phyloP scores from a whole-genome alignment of 2,329 filamentous ascomycete genomes.

The Xylariaceae sp. region DNA sequence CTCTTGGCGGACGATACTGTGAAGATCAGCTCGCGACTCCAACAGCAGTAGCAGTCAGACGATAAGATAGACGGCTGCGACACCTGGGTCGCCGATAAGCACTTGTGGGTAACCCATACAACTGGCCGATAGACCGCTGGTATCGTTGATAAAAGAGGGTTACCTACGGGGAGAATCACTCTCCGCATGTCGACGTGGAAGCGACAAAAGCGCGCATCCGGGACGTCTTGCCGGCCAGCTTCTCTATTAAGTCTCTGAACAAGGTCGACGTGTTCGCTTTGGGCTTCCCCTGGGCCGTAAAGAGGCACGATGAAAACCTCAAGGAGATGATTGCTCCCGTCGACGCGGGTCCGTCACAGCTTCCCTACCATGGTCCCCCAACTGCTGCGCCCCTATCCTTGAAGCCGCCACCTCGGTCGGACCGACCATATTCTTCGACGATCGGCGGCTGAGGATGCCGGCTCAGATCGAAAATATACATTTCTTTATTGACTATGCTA shows the following conservation, averaged over 20 bases:
- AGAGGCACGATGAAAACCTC: constrained; percentile 29
- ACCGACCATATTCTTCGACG: constrained; percentile 31
- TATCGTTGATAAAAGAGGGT: neutral
- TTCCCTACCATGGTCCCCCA: constrained; percentile 3
- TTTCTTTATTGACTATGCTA: constrained; percentile 9
- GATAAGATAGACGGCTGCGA: constrained; percentile 4
- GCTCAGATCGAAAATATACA: constrained; percentile 6
- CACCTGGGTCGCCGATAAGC: constrained; percentile 2
- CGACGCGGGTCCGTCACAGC: constrained; percentile 23
- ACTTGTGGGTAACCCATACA: constrained; percentile 27
- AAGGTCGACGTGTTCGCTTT: constrained; percentile 32
- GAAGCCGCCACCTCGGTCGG: constrained; percentile 35
- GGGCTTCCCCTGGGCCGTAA: constrained; percentile 33
- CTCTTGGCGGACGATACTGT: constrained; percentile 23
- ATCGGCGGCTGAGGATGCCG: constrained; percentile 28
- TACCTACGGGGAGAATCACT: neutral
- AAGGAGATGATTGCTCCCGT: constrained; percentile 34
- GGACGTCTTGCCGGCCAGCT: constrained; percentile 21
- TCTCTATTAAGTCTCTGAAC: constrained; percentile 30
- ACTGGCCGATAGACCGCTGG: constrained; percentile 9
- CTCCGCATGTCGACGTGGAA: constrained; percentile 14
- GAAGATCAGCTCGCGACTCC: constrained; percentile 26
- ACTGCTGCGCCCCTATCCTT: constrained; percentile 25
- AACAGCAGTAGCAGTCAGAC: neutral
- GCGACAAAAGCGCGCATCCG: constrained; percentile 21